Percentiles rank a stretch among this genome's conserved stretches.
These are phyloP conservation scores for Aspergillus asperescens DNA, from an alignment of 495 filamentous ascomycete genomes.

Conservation along the genomic window DNA sequence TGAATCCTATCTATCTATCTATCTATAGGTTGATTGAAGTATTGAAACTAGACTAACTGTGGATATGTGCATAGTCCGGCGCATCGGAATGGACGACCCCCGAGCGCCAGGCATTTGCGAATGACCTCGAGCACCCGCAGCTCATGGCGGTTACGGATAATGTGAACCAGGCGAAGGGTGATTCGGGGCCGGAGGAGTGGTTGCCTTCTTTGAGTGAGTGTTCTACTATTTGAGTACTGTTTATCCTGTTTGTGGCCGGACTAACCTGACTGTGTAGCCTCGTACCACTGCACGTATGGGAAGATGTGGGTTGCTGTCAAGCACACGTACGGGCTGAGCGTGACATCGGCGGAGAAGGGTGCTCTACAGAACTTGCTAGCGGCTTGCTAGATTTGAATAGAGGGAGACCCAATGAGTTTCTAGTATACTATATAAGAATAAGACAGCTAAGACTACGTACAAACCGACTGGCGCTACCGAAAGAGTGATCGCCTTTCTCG, in stretches of 20 bases:
- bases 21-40: too few relatives aligned
- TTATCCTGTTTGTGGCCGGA: not conserved
- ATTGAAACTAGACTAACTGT: not conserved
- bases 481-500: too few relatives aligned
- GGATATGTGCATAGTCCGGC: constrained; percentile 30
- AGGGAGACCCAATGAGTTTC: too few relatives aligned
- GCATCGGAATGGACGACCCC: constrained; percentile 52
- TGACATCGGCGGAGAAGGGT: constrained; percentile 57
- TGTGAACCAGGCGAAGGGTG: constrained; percentile 65
- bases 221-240: not conserved
- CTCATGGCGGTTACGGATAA: constrained; percentile 69
- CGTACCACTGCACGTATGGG: constrained; percentile 72
- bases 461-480: too few relatives aligned
- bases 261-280: constrained; percentile 24
- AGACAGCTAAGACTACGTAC: too few relatives aligned
- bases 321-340: constrained; percentile 51
- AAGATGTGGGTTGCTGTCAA: constrained; percentile 68
- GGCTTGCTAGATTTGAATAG: constrained; percentile 47
- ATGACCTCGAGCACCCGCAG: constrained; percentile 65
- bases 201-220: constrained; percentile 58
- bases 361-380: constrained; percentile 60
- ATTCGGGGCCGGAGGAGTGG: constrained; percentile 65
- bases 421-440: too few relatives aligned
- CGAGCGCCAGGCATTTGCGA: constrained; percentile 61
- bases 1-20: too few relatives aligned